Conservation (phyloP, 495 filamentous ascomycete genomes). For the Podospora appendiculata region DNA sequence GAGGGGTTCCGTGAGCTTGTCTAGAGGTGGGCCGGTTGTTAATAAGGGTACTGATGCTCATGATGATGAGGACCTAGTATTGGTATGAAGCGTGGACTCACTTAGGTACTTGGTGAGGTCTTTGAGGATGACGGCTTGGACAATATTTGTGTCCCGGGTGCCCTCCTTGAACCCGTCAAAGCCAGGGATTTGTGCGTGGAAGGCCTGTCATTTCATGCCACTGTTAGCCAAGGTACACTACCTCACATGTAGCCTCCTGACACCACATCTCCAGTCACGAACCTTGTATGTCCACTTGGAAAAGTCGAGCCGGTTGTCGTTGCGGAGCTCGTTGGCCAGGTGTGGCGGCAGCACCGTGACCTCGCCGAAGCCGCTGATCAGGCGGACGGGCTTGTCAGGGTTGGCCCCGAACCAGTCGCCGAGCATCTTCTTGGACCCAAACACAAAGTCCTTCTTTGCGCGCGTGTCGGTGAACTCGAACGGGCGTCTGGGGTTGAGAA, state of each 20-base stretch:
- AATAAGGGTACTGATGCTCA: neutral
- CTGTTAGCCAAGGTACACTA: neutral
- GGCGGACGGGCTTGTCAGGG: conserved; percentile 16
- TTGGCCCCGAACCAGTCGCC: conserved; percentile 7
- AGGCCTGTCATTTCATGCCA: conserved; percentile 16
- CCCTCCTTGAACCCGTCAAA: conserved; percentile 36
- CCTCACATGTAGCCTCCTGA: too few relatives aligned
- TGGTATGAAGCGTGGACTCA: conserved; percentile 6
- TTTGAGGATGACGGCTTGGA: conserved; percentile 34
- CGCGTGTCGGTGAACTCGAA: conserved; percentile 10
- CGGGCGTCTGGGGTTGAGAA: conserved; percentile 8
- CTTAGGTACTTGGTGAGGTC: conserved; percentile 41
- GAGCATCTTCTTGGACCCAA: conserved; percentile 3
- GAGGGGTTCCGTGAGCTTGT: conserved; percentile 24
- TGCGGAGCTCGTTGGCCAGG: conserved; percentile 42
- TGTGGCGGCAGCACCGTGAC: conserved; percentile 36
- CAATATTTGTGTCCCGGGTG: conserved; percentile 11
- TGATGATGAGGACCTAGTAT: neutral
- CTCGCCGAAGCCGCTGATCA: conserved; percentile 20
- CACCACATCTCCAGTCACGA: neutral
- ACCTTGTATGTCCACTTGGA: conserved; percentile 29
- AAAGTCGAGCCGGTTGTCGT: conserved; percentile 29
- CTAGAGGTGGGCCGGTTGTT: conserved; percentile 4
- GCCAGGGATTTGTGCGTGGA: conserved; percentile 38
- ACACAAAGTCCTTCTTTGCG: conserved; percentile 8